Evolutionary conservation across 805 yeast species (phyloP), one percentile per base, ranked within the genome.

Genomic region (Teunomyces pallodes): DNA sequence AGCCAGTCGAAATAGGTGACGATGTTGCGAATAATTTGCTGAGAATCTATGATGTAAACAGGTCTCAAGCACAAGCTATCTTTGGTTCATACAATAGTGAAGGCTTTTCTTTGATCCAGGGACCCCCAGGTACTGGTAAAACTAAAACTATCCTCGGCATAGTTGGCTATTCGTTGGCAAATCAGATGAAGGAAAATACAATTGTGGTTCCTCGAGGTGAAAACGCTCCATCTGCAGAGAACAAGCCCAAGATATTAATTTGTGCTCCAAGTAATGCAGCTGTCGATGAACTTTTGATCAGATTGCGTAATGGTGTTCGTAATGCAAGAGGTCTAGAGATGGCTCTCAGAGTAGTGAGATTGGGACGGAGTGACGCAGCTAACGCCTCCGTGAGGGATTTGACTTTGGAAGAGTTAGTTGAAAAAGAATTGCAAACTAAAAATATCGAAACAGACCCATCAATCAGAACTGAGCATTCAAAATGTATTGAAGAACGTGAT

Each of bases 191-290:
- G 9, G 53, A 54, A 6, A 44, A 58, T 32, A 48, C 52, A 0
- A 62, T 68, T 9, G 54, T 44, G 2, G 50, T 56, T 1, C 65
- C 68, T 20, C 24, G 24, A 27, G 60, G 61, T 1, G 69, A 70
- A 13, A 48, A 43, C 16, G 30, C 38, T 5, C 32, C 39, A 3
- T 40, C 43, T 5, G 27, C 48, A 9, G 52, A 43, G 16, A 46
- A 46, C 17, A 46, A 40, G 20, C 41, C 80, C 31, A 87, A 88
- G 49, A 81, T 94, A 1, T 70, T 94, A 44, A 82, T 94, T 14
- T 95, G 99, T 78, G 98, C 99, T 1, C 99, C 99, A 3, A 89
- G 97, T 63, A 94, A 94, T 71, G 99, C 99, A 0, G 99, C 99
- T 10, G 97, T 94, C 3, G 99, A 94, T 68, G 99, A 95, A 62